Evolutionary conservation across 176 grass and related monocot genomes (phyloP), one percentile per base, ranked within the genome.

Genomic region (Eleusine coracana): DNA sequence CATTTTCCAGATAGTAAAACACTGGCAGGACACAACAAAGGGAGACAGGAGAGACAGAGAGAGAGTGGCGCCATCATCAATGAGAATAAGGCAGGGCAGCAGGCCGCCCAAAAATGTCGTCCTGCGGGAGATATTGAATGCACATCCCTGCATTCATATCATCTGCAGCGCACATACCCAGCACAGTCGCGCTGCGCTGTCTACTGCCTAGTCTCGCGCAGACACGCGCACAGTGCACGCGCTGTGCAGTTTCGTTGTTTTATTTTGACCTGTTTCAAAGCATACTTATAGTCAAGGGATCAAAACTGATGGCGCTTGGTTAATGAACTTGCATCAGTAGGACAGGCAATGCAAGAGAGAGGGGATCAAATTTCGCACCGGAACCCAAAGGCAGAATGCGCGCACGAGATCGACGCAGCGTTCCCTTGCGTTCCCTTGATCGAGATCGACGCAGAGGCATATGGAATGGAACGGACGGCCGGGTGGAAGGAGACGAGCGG

Each of bases 61-160:
- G 38, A 28, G 48, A 54, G 48, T 14, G 1, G 51, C 46, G 77
- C 8, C 69, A 66, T 58, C 63, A 82, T 67, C 71, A 82, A 73
- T 82, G 27, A 66, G 14, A 56, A 59, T 61, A 38, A 49, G 59
- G 82, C 81, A 45, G 15, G 15, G 31, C 3, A 8, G 68, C 66
- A 73, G 80, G 52, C 18, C 84, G 88, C 80, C 80, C 80, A 82
- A 82, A 89, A 89, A 89, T 92, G 87, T 59, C 90, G 84, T 92
- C 82, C 70, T 89, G 79, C 86, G 81, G 87, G 80, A 78, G 68
- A 54, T 46, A 84, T 83, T 90, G 41, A 90, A 64, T 83, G 80
- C 84, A 60, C 62, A 77, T 68, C 79, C 80, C 80, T 79, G 41
- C 82, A 80, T 88, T 87, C 48, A 84, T 85, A 74, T 76, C 76